Percentiles rank a stretch among this genome's conserved stretches.
These are phyloP conservation scores for Aureobasidium sp. DNA, from an alignment of 2,329 filamentous ascomycete genomes.

Conservation along the genomic window DNA sequence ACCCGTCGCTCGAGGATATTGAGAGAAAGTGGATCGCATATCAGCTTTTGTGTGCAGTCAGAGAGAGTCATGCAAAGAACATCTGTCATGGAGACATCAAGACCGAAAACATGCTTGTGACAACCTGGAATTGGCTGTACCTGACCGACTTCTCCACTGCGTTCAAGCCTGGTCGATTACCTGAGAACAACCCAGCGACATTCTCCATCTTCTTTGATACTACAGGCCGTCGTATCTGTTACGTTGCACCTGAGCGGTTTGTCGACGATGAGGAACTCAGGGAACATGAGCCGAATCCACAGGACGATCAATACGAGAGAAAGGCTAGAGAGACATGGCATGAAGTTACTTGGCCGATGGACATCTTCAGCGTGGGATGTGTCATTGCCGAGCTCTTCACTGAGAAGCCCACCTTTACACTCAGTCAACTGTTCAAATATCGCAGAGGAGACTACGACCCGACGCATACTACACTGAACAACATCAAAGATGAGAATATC, in stretches of 20 bases:
- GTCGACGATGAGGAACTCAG: slow-evolving; percentile 45
- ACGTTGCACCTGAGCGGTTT: slow-evolving; percentile 90
- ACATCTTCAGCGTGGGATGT: slow-evolving; percentile 94
- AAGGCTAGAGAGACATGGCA: slow-evolving; percentile 29
- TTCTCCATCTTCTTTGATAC: slow-evolving; percentile 98
- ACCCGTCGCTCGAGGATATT: slow-evolving; percentile 92
- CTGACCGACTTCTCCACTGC: slow-evolving; percentile 94
- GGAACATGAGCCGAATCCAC: slow-evolving; percentile 32
- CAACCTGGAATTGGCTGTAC: slow-evolving; percentile 99
- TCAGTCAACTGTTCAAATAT: slow-evolving; percentile 93
- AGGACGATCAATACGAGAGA: neutral
- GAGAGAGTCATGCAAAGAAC: slow-evolving; percentile 83
- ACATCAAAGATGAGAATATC: slow-evolving; percentile 81
- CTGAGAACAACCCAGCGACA: slow-evolving; percentile 93
- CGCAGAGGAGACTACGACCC: slow-evolving; percentile 89
- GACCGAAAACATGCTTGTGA: slow-evolving; percentile 92
- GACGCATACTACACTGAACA: slow-evolving; percentile 67
- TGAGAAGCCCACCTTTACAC: slow-evolving; percentile 92
- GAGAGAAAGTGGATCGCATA: slow-evolving; percentile 99
- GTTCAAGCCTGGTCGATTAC: slow-evolving; percentile 89
- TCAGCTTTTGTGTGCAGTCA: slow-evolving; percentile 83
- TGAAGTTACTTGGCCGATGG: slow-evolving; percentile 85
- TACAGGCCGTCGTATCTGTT: slow-evolving; percentile 84
- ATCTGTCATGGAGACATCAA: slow-evolving; percentile 98
- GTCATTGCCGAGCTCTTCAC: slow-evolving; percentile 95